These are phyloP conservation scores for Neurospora crassa DNA, from an alignment of 2,329 filamentous ascomycete species.

Conservation along the genomic window DNA sequence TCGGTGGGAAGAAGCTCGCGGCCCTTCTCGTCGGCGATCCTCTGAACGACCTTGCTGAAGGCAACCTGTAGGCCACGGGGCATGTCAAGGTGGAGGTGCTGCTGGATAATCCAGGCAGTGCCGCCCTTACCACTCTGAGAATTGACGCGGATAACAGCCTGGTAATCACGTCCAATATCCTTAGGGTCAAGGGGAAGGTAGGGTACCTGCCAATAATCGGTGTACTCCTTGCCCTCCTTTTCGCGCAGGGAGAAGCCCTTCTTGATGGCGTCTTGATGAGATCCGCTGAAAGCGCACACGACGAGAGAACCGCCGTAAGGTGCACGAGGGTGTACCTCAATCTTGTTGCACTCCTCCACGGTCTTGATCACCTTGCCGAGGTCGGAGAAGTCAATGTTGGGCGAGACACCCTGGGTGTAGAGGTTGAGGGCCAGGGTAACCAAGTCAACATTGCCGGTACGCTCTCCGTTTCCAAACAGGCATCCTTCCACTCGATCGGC, in stretches of 20 bases:
- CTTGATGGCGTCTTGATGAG: constrained; percentile 93
- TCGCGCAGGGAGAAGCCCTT: constrained; percentile 75
- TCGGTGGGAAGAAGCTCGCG: constrained; percentile 77
- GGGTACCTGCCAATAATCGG: constrained; percentile 73
- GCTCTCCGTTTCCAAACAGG: constrained; percentile 88
- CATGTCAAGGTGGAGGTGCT: constrained; percentile 81
- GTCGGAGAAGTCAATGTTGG: constrained; percentile 84
- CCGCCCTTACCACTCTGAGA: constrained; percentile 93
- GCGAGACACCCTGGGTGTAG: constrained; percentile 84
- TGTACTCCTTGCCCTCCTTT: constrained; percentile 43
- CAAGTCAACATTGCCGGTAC: constrained; percentile 91
- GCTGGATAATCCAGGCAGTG: constrained; percentile 86
- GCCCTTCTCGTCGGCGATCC: constrained; percentile 66
- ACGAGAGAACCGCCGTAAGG: constrained; percentile 88
- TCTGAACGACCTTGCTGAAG: constrained; percentile 82
- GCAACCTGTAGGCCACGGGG: constrained; percentile 87
- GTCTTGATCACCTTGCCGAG: constrained; percentile 77
- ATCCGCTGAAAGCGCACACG: constrained; percentile 85
- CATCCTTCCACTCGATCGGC: constrained; percentile 92
- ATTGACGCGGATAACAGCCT: constrained; percentile 96
- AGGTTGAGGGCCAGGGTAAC: constrained; percentile 89
- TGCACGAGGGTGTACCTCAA: constrained; percentile 79
- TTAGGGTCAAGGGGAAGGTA: constrained; percentile 89
- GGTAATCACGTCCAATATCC: constrained; percentile 94
- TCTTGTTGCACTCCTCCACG: constrained; percentile 90